Percentiles rank a stretch among this genome's conserved stretches.
These are phyloP conservation scores for Lactifluus echinatus DNA, from an alignment of 768 basidiomycete genomes.

Conservation along the genomic window DNA sequence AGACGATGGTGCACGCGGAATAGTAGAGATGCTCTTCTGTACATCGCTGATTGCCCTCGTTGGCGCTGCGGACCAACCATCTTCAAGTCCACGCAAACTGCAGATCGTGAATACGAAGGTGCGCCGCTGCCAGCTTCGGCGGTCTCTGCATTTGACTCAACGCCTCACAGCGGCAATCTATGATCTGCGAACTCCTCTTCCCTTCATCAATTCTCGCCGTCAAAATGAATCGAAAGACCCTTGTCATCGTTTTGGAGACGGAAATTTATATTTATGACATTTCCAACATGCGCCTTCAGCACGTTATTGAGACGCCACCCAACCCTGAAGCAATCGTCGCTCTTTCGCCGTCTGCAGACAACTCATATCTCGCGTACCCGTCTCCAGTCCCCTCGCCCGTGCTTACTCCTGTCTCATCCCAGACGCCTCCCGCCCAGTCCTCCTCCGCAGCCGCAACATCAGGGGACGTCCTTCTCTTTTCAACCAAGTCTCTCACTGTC, in stretches of 20 bases:
- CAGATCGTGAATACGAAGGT: slow-evolving; percentile 99
- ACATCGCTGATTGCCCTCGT: slow-evolving; percentile 96
- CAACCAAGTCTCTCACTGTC: slow-evolving; percentile 83
- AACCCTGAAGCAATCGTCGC: slow-evolving; percentile 97
- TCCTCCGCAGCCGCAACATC: slow-evolving; percentile 34
- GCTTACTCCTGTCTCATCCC: slow-evolving; percentile 34
- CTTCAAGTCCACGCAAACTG: slow-evolving; percentile 83
- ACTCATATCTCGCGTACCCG: slow-evolving; percentile 93
- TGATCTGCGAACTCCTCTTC: slow-evolving; percentile 97
- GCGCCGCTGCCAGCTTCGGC: slow-evolving; percentile 16
- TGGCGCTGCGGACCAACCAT: slow-evolving; percentile 88
- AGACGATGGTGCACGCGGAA: slow-evolving; percentile 93
- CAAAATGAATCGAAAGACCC: slow-evolving; percentile 93
- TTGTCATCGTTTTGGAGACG: slow-evolving; percentile 92
- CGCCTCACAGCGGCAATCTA: slow-evolving; percentile 60
- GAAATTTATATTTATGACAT: slow-evolving; percentile 99
- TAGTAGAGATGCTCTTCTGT: slow-evolving; percentile 99
- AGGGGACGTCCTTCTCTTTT: slow-evolving; percentile 92
- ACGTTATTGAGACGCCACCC: slow-evolving; percentile 93
- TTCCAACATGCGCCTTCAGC: slow-evolving; percentile 93
- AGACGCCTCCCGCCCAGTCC: slow-evolving; percentile 31
- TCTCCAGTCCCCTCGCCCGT: slow-evolving; percentile 84
- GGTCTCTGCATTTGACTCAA: background rate
- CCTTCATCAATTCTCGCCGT: slow-evolving; percentile 96
- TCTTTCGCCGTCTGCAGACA: slow-evolving; percentile 87